Base-by-base conservation (phyloP, 306 rosid species). In the Cicer cuneatum region DNA sequence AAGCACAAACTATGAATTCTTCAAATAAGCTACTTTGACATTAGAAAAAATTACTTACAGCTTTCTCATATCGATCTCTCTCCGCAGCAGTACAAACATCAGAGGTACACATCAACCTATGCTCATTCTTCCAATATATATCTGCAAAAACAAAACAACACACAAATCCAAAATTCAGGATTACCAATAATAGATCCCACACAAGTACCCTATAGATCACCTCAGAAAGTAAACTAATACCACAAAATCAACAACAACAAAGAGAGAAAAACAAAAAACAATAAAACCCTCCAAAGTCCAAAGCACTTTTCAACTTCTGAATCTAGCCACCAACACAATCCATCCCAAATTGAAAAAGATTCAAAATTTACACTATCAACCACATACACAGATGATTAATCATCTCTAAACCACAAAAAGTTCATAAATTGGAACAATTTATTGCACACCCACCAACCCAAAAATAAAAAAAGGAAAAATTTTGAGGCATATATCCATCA, bases 61-160 rank as follows among this genome's bases (percentile, higher is more conserved):
- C 62, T 91, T 91, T 93, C 87, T 93, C 98, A 64, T 75, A 91
- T 62, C 94, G 93, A 83, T 93, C 98, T 56, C 98, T 90, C 86
- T 93, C 98, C 10, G 97, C 29, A 85, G 98, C 97, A 13, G 97
- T 91, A 69, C 98, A 93, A 77, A 86, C 77, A 7, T 91, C 98
- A 74, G 94, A 87, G 14, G 81, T 88, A 84, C 98, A 93, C 87
- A 47, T 78, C 91, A 91, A 75, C 5, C 98, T 86, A 45, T 93
- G 98, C 64, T 93, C 98, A 76, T 82, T 87, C 87, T 93, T 93
- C 98, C 98, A 93, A 67, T 91, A 93, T 58, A 93, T 80, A 89
- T 93, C 88, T 84, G 78, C 54, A 70, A 73, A 78, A 42, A 74
- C 18, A 70, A 15, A 54, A 78, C 48, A 33, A 24, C 13, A 6